Evolutionary conservation across 345 rosid genomes (phyloP).

Genomic region (Camelina hispida): DNA sequence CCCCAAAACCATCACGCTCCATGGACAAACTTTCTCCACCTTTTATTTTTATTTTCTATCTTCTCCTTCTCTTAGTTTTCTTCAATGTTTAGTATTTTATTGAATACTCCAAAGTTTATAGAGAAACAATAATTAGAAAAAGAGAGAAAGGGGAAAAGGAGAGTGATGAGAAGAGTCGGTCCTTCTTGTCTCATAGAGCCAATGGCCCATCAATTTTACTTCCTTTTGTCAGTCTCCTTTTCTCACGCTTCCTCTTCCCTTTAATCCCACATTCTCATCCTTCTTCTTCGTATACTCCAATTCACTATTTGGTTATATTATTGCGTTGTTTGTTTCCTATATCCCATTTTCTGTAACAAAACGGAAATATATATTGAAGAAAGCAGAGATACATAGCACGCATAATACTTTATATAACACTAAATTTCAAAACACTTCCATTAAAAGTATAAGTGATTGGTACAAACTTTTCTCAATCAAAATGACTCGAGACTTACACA

Average conservation of each 20-base stretch:
- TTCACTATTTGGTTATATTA: not conserved
- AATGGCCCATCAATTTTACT: constrained; percentile 49
- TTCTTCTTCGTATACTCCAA: not conserved
- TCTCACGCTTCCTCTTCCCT: constrained; percentile 48
- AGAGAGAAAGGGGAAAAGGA: constrained; percentile 34
- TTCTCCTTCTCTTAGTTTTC: constrained; percentile 43
- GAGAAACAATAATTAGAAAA: constrained; percentile 20
- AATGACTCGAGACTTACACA: not conserved
- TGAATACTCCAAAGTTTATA: constrained; percentile 14
- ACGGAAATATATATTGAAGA: not conserved
- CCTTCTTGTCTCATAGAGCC: constrained; percentile 50
- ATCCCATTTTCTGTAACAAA: not conserved
- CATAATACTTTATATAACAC: not conserved
- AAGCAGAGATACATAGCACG: not conserved
- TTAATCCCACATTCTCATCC: constrained; percentile 32
- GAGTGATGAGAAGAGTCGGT: constrained; percentile 52
- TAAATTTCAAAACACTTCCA: not conserved
- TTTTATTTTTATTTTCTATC: not conserved
- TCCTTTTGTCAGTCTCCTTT: constrained; percentile 52
- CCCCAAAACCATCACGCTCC: constrained; percentile 48
- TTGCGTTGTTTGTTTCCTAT: not conserved
- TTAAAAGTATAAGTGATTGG: not conserved
- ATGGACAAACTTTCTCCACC: constrained; percentile 45
- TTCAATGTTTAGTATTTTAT: constrained; percentile 21
- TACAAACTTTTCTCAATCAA: not conserved